phyloP scores from a whole-genome alignment of 2,329 filamentous ascomycete species.

The Bisporella sp. region DNA sequence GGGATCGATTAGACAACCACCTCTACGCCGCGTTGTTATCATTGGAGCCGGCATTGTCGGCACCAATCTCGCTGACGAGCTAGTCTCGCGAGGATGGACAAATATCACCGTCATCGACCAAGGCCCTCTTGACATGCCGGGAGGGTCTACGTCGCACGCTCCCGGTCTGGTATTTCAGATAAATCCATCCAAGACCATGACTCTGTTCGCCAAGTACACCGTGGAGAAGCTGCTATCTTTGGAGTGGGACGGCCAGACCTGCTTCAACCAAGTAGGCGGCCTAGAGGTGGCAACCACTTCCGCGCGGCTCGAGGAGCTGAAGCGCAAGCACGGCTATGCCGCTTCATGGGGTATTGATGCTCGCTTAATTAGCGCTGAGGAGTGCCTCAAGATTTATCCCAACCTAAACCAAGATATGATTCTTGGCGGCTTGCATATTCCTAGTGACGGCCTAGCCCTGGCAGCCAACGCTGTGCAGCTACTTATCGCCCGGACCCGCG shows the following conservation, averaged over 20 bases:
- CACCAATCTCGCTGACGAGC: not conserved
- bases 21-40: not conserved
- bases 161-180: not conserved
- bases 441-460: not conserved
- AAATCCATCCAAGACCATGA: not conserved
- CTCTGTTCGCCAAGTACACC: not conserved
- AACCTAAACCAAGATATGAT: not conserved
- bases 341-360: not conserved
- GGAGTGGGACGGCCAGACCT: not conserved
- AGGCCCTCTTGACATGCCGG: not conserved
- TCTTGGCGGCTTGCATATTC: not conserved
- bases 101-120: not conserved
- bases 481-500: not conserved
- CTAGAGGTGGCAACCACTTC: not conserved
- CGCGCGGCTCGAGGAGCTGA: not conserved
- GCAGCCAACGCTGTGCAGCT: not conserved
- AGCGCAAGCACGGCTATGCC: not conserved
- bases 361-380: not conserved
- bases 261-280: not conserved
- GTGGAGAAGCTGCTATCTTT: not conserved
- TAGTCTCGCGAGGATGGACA: not conserved
- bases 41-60: not conserved
- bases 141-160: not conserved
- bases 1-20: not conserved
- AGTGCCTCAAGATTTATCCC: not conserved